phyloP scores from a whole-genome alignment of 1,284 basidiomycete species.

The Marasmius fiardii region DNA sequence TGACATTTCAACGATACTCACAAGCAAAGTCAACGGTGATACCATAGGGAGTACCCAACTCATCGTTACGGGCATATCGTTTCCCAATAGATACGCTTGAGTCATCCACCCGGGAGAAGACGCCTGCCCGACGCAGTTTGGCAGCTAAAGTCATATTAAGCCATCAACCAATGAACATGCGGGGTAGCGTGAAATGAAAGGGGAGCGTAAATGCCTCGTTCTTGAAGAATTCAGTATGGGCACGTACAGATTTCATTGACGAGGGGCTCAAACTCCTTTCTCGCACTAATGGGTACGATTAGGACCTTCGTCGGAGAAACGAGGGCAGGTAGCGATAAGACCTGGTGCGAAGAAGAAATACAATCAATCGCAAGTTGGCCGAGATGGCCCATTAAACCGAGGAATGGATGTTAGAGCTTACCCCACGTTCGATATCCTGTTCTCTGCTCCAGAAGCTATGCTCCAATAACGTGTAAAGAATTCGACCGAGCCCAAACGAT shows the following conservation, averaged over 20 bases:
- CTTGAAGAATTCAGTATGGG: slow-evolving; percentile 2
- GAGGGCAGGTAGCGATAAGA: slow-evolving; percentile 78
- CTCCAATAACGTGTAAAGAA: slow-evolving; percentile 92
- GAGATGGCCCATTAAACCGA: slow-evolving; percentile 2
- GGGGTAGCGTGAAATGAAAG: slow-evolving; percentile 7
- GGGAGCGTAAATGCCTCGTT: slow-evolving; percentile 9
- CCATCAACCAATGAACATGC: neutral
- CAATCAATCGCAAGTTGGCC: slow-evolving; percentile 13
- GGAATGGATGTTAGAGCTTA: slow-evolving; percentile 39
- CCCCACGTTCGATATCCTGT: slow-evolving; percentile 85
- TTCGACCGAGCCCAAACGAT: slow-evolving; percentile 97
- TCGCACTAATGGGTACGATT: slow-evolving; percentile 93
- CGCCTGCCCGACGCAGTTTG: slow-evolving; percentile 84
- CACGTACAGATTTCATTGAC: slow-evolving; percentile 88
- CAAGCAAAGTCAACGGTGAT: slow-evolving; percentile 98
- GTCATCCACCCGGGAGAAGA: slow-evolving; percentile 93
- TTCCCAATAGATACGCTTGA: slow-evolving; percentile 94
- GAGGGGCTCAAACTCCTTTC: slow-evolving; percentile 82
- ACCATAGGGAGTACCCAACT: slow-evolving; percentile 96
- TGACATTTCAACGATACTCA: slow-evolving; percentile 44
- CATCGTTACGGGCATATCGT: slow-evolving; percentile 97
- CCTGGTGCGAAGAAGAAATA: slow-evolving; percentile 6
- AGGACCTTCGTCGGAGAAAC: slow-evolving; percentile 97
- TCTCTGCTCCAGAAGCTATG: slow-evolving; percentile 97
- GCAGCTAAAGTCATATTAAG: slow-evolving; percentile 52